phyloP scores from a whole-genome alignment of 805 yeast species.

The Saccharomyces cerevisiae region DNA sequence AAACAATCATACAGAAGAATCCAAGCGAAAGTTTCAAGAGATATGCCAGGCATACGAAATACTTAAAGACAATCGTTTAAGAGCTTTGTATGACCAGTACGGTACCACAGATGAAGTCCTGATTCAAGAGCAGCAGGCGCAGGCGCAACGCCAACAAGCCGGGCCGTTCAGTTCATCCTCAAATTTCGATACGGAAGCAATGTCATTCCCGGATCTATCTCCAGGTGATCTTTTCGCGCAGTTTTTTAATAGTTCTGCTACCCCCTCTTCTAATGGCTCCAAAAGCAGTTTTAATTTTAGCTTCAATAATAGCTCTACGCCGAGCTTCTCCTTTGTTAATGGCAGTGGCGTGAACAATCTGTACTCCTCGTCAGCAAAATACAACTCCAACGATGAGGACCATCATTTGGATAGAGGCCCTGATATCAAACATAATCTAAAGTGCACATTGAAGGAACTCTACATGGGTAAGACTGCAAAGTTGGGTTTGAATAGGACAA shows the following conservation, averaged over 20 bases:
- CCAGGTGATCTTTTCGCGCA: constrained; percentile 27
- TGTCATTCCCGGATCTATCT: constrained; percentile 8
- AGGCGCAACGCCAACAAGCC: constrained; percentile 3
- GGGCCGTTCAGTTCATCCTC: constrained; percentile 3
- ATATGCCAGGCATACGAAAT: constrained; percentile 62
- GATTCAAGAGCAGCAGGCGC: constrained; percentile 4
- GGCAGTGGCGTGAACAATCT: neutral
- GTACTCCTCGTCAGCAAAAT: neutral
- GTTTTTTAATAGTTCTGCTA: constrained; percentile 17
- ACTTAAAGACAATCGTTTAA: constrained; percentile 39
- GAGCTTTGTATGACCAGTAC: constrained; percentile 44
- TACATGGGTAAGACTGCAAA: constrained; percentile 50
- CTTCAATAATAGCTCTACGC: constrained; percentile 3
- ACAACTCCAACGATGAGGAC: neutral
- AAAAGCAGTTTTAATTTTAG: neutral
- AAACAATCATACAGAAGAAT: constrained; percentile 40
- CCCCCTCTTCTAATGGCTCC: neutral
- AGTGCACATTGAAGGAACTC: constrained; percentile 46
- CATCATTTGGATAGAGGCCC: constrained; percentile 31
- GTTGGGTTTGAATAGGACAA: constrained; percentile 44
- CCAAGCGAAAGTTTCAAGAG: constrained; percentile 50
- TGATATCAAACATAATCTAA: constrained; percentile 48
- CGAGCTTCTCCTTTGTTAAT: neutral
- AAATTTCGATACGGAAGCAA: neutral
- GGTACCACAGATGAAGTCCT: constrained; percentile 31